Evolutionary conservation across 2,329 filamentous ascomycete species (phyloP), one percentile per base, ranked within the genome.

Genomic region (Colletotrichum siamense): DNA sequence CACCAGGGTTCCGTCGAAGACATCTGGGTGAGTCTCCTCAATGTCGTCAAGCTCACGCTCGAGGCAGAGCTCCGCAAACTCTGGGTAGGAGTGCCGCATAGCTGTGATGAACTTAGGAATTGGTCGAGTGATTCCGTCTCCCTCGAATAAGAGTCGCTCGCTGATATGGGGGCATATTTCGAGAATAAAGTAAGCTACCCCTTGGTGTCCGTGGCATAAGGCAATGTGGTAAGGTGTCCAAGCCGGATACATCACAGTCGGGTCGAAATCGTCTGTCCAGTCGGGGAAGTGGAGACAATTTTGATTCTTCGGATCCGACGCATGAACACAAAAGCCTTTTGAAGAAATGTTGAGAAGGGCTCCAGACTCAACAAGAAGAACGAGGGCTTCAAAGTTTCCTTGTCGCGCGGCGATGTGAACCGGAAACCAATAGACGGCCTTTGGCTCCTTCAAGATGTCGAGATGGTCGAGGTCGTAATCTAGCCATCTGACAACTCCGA

Each of bases 341-440:
- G 57, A 61, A 30, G 57, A 1, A 4, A 61, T 18, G 16, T 61
- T 61, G 13, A 61, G 57, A 2, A 61, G 28, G 5, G 57, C 57
- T 0, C 16, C 57, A 1, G 4, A 28, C 0, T 61, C 26, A 5
- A 61, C 26, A 1, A 61, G 57, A 2, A 61, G 4, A 0, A 1
- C 28, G 26, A 28, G 24, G 5, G 57, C 26, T 26, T 61, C 57
- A 1, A 28, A 1, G 24, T 61, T 30, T 0, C 57, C 57, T 8
- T 61, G 57, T 28, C 28, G 16, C 0, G 57, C 16, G 10, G 57
- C 57, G 9, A 61, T 32, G 28, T 61, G 57, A 7, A 61, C 57
- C 57, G 57, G 57, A 7, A 61, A 61, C 57, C 57, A 61, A 18
- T 61, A 61, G 9, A 28, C 57, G 9, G 57, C 57, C 2, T 49